Percentiles rank a stretch among this genome's conserved stretches.
Evolutionary conservation across 2,329 filamentous ascomycete species (phyloP).

Genomic region (Colletotrichum spinosum): DNA sequence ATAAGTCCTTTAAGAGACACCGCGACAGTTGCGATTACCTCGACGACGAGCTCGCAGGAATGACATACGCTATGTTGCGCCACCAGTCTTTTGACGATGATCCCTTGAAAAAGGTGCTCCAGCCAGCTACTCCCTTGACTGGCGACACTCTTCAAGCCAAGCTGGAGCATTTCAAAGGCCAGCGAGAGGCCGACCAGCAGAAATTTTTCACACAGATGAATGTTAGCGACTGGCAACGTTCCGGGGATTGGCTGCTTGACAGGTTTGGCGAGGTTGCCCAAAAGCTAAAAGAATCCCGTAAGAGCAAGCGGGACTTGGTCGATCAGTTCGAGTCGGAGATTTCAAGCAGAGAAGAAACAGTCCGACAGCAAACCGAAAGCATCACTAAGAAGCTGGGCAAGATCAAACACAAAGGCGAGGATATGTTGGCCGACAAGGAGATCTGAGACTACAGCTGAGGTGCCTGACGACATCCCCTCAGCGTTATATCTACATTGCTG

Average conservation of each 20-base stretch:
- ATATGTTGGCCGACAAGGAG: constrained; percentile 62
- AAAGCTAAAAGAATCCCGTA: constrained; percentile 60
- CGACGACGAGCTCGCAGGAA: constrained; percentile 64
- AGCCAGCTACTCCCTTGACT: constrained; percentile 48
- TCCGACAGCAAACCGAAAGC: constrained; percentile 63
- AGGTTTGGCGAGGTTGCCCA: constrained; percentile 64
- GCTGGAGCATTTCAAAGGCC: constrained; percentile 61
- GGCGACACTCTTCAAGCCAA: constrained; percentile 59
- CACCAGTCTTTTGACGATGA: constrained; percentile 69
- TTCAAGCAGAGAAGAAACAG: constrained; percentile 64
- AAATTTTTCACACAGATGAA: constrained; percentile 65
- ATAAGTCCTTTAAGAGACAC: constrained; percentile 53
- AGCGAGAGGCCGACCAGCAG: constrained; percentile 58
- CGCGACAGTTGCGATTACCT: constrained; percentile 65
- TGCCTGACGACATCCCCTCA: background rate
- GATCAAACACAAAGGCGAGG: constrained; percentile 67
- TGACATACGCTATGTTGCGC: constrained; percentile 64
- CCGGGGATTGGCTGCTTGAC: constrained; percentile 70
- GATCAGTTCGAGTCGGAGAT: constrained; percentile 66
- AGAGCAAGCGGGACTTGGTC: constrained; percentile 61
- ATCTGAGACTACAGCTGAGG: constrained; percentile 37
- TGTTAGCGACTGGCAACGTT: constrained; percentile 68
- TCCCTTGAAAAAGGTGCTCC: constrained; percentile 59
- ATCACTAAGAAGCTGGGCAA: constrained; percentile 66
- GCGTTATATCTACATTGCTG: no score